phyloP scores from a whole-genome alignment of 1,284 basidiomycete genomes.

The Puccinia novopanici region DNA sequence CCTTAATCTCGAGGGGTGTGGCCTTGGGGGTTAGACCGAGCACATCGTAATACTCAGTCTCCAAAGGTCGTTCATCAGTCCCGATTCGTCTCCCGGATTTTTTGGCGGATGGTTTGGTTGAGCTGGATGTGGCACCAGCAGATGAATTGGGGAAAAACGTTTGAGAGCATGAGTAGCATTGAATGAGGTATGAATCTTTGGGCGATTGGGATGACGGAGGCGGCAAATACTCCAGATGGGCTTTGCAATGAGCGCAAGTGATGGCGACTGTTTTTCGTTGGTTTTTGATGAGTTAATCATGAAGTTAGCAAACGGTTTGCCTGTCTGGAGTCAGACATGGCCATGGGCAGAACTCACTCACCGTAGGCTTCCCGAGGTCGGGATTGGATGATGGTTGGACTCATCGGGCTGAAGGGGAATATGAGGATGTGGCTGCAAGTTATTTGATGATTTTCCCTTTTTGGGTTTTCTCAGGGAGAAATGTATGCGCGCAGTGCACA shows the following conservation, averaged over 20 bases:
- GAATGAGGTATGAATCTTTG: constrained; percentile 23
- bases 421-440: neutral
- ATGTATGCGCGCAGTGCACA: too few species aligned
- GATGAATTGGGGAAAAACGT: constrained; percentile 31
- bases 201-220: neutral
- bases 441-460: neutral
- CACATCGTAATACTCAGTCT: constrained; percentile 77
- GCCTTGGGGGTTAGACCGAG: constrained; percentile 75
- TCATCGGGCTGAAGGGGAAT: constrained; percentile 4
- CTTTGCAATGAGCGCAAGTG: constrained; percentile 48
- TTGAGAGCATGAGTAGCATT: constrained; percentile 34
- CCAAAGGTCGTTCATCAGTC: constrained; percentile 82
- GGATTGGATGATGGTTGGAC: constrained; percentile 36
- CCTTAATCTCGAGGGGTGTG: constrained; percentile 85
- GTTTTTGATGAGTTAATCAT: neutral
- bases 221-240: constrained; percentile 45
- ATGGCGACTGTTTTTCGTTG: constrained; percentile 27
- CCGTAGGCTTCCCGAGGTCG: constrained; percentile 42
- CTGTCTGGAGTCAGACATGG: neutral
- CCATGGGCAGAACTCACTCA: constrained; percentile 21
- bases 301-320: neutral
- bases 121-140: neutral
- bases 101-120: constrained; percentile 20
- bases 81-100: constrained; percentile 68
- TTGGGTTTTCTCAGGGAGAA: neutral